Evolutionary conservation across 768 basidiomycete genomes (phyloP), one percentile per base, ranked within the genome.

Genomic region (Clitopilus passeckerianus): DNA sequence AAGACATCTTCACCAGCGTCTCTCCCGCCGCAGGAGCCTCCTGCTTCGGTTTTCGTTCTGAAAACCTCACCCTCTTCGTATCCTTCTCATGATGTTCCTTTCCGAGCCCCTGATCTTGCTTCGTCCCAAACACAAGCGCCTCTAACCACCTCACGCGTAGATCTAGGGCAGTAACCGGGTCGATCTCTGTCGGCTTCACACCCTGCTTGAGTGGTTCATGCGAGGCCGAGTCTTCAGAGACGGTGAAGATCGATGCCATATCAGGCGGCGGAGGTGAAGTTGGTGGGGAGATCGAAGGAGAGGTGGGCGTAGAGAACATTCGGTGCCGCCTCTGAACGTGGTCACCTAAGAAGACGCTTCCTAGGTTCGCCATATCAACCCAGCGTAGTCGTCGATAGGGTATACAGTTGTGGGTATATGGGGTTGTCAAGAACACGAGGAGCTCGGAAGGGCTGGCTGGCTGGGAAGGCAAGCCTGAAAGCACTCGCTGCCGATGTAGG

Each of bases 301-400:
- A 54, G 75, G 78, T 34, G 78, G 79, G 27, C 75, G 77, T 35
- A 75, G 82, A 83, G 12, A 89, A 71, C 43, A 86, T 72, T 43
- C 89, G 85, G 64, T 81, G 79, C 62, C 88, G 86, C 68, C 84
- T 83, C 7, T 85, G 71, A 10, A 12, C 46, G 46, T 50, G 46
- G 74, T 93, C 91, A 59, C 91, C 91, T 57, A 93, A 79, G 72
- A 93, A 93, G 22, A 89, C 90, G 66, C 88, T 90, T 54, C 91
- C 90, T 57, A 92, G 81, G 63, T 70, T 76, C 53, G 84, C 73
- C 84, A 84, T 83, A 50, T 16, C 34, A 46, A 59, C 53, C 23
- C 16, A 34, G 20, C 44, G 23, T 34, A 22, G 52, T 30, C 16
- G 43, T 50, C 46, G 22, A 50, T 50, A 50, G 46, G 46, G 46